phyloP scores from a whole-genome alignment of 495 filamentous ascomycete species.

The Neurospora sp. region DNA sequence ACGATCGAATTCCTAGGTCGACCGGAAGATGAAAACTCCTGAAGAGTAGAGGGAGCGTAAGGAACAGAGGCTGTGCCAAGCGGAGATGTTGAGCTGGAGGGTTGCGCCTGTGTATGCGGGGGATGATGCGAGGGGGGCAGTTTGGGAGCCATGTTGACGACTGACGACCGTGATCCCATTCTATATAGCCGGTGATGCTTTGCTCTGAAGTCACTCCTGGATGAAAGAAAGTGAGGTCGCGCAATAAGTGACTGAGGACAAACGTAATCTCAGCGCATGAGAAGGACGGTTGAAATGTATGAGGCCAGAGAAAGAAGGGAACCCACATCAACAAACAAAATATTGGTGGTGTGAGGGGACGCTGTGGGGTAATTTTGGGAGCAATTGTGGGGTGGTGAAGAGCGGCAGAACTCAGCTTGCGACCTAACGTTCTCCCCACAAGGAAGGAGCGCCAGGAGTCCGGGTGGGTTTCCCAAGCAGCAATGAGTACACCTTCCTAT shows the following conservation, averaged over 20 bases:
- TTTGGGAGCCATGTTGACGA: not conserved
- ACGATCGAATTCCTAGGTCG: not conserved
- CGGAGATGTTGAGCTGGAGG: not conserved
- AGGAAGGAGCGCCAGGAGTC: not conserved
- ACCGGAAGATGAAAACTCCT: not conserved
- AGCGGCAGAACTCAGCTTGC: not conserved
- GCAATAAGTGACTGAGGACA: not conserved
- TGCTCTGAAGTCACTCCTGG: not conserved
- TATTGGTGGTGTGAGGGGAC: not conserved
- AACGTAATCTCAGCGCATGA: not conserved
- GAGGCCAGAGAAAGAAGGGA: not conserved
- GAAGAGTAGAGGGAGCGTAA: not conserved
- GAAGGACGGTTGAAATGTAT: not conserved
- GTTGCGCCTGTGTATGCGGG: not conserved
- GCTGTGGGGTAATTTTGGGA: not conserved
- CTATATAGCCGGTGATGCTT: not conserved
- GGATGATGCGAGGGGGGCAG: not conserved
- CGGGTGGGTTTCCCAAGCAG: not conserved
- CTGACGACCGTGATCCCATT: not conserved
- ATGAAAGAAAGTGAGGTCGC: not conserved
- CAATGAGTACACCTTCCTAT: not conserved
- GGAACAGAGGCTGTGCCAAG: not conserved
- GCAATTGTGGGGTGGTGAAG: not conserved
- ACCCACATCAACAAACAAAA: not conserved
- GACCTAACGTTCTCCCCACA: not conserved